A percentile compares a stretch with the other conserved stretches of the same genome.
Evolutionary conservation across 805 yeast genomes (phyloP).

Genomic region (Lipomyces sp.): DNA sequence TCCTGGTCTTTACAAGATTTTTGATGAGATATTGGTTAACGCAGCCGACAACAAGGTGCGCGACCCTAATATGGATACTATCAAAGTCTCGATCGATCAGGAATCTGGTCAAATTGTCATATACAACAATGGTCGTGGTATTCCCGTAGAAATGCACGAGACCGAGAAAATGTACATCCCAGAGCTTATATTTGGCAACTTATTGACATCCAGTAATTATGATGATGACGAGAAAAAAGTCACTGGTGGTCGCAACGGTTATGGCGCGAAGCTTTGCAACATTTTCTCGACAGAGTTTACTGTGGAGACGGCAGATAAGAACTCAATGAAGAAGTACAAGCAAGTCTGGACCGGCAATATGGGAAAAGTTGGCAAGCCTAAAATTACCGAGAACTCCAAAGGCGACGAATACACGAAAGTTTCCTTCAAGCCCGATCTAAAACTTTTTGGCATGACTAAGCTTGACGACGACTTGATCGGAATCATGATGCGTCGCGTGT

Average conservation of each 20-base stretch:
- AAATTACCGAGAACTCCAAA: slow-evolving; percentile 60
- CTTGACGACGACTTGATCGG: slow-evolving; percentile 83
- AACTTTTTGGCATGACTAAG: slow-evolving; percentile 80
- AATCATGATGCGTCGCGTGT: slow-evolving; percentile 89
- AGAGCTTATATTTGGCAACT: slow-evolving; percentile 92
- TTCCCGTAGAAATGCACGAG: slow-evolving; percentile 88
- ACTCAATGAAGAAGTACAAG: slow-evolving; percentile 62
- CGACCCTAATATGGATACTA: slow-evolving; percentile 85
- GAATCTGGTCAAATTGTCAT: slow-evolving; percentile 78
- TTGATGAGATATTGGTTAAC: slow-evolving; percentile 95
- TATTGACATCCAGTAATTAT: slow-evolving; percentile 92
- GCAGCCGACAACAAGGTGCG: slow-evolving; percentile 99
- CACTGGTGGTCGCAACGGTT: slow-evolving; percentile 98
- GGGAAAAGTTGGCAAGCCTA: slow-evolving; percentile 76
- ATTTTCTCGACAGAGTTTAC: slow-evolving; percentile 87
- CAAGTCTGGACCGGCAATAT: slow-evolving; percentile 91
- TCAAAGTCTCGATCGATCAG: slow-evolving; percentile 79
- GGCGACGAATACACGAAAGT: slow-evolving; percentile 80
- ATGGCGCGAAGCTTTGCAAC: slow-evolving; percentile 96
- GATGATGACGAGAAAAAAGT: slow-evolving; percentile 95
- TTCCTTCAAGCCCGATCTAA: slow-evolving; percentile 84
- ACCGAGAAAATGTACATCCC: slow-evolving; percentile 94
- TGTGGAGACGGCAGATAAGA: slow-evolving; percentile 85
- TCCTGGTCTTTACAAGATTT: slow-evolving; percentile 94
- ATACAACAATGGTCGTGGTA: slow-evolving; percentile 92